Percentiles rank a stretch among this genome's conserved stretches.
Conservation (phyloP, 805 yeast species). For the Candida arabinofermentans region DNA sequence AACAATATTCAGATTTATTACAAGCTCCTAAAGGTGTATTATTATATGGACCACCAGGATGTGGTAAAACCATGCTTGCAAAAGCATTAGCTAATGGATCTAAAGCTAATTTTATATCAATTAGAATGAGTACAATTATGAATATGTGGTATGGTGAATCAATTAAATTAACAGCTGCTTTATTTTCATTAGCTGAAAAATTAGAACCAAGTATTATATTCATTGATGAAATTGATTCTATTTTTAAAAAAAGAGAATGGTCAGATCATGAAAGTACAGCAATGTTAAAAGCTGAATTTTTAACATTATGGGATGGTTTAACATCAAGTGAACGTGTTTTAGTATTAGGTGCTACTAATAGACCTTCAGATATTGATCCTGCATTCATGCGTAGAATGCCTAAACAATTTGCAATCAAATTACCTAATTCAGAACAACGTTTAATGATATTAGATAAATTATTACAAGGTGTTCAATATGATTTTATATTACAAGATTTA, state of each 20-base stretch:
- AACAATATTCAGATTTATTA: constrained; percentile 60
- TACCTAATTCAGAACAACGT: constrained; percentile 70
- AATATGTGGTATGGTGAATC: constrained; percentile 98
- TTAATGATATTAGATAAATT: constrained; percentile 64
- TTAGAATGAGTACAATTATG: constrained; percentile 90
- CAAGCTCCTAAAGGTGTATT: constrained; percentile 95
- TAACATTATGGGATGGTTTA: constrained; percentile 97
- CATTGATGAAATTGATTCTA: constrained; percentile 95
- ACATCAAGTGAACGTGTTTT: constrained; percentile 70
- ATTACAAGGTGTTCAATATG: constrained; percentile 61
- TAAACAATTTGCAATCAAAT: constrained; percentile 72
- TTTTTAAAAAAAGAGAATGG: constrained; percentile 78
- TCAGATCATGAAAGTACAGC: constrained; percentile 95
- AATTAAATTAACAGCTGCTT: constrained; percentile 89
- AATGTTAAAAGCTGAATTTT: constrained; percentile 90
- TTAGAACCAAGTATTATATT: constrained; percentile 92
- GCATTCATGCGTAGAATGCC: constrained; percentile 95
- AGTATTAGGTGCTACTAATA: constrained; percentile 92
- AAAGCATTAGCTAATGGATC: constrained; percentile 91
- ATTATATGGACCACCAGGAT: constrained; percentile 94
- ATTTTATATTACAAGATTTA: constrained; percentile 60
- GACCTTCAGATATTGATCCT: constrained; percentile 86
- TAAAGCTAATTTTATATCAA: constrained; percentile 85
- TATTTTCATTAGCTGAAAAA: constrained; percentile 84
- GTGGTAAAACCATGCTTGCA: constrained; percentile 97